These are phyloP conservation scores for Naumovozyma baii DNA, from an alignment of 805 yeast genomes.

Conservation along the genomic window DNA sequence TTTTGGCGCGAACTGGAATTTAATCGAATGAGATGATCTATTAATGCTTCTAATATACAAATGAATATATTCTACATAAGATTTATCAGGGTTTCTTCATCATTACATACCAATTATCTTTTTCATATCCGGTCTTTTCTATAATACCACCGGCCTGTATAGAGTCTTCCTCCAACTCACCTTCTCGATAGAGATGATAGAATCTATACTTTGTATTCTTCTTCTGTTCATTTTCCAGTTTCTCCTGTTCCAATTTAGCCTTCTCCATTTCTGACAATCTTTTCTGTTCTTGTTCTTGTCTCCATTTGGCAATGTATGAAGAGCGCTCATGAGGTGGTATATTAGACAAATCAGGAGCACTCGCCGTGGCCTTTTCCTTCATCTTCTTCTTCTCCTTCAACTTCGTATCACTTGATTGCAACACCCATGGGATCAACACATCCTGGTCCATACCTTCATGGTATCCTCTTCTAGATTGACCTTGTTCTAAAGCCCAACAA, in stretches of 20 bases:
- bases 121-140: conserved; percentile 73
- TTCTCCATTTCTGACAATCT: conserved; percentile 8
- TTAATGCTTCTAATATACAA: no score
- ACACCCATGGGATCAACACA: conserved; percentile 92
- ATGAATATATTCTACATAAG: not conserved
- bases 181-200: conserved; percentile 77
- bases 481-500: conserved; percentile 96
- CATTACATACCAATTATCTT: conserved; percentile 88
- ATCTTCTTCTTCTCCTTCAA: conserved; percentile 17
- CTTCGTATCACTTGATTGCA: conserved; percentile 38
- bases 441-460: conserved; percentile 89
- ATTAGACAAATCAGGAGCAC: conserved; percentile 21
- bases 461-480: conserved; percentile 78
- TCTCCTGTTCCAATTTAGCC: conserved; percentile 11
- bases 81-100: conserved; percentile 27
- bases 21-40: no score
- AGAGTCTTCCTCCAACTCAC: conserved; percentile 72
- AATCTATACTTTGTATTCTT: conserved; percentile 64
- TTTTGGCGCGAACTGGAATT: no score
- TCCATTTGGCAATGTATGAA: conserved; percentile 21
- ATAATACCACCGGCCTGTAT: conserved; percentile 59
- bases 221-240: conserved; percentile 17
- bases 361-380: conserved; percentile 5
- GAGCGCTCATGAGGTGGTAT: conserved; percentile 26
- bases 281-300: conserved; percentile 19